Percentiles rank a stretch among this genome's conserved stretches.
Evolutionary conservation across 2,329 filamentous ascomycete genomes (phyloP).

Genomic region (Cercospora brassicicola): DNA sequence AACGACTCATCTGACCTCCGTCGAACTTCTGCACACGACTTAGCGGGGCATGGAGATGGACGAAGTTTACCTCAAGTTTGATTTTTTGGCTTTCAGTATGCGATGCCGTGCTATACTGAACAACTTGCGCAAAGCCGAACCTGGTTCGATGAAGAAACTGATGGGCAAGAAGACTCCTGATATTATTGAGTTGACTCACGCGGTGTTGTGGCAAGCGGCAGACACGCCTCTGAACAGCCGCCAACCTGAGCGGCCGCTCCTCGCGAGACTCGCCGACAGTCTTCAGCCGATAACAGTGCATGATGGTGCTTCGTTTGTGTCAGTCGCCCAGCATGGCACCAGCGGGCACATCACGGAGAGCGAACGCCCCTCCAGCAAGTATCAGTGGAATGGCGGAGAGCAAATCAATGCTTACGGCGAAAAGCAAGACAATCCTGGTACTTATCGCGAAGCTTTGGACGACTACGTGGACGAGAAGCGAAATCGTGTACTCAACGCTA

Average conservation of each 20-base stretch:
- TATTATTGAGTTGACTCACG: background rate
- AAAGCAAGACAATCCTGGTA: background rate
- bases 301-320: background rate
- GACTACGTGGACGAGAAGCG: background rate
- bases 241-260: background rate
- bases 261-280: background rate
- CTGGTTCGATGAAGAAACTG: background rate
- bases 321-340: background rate
- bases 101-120: background rate
- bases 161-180: background rate
- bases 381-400: background rate
- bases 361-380: background rate
- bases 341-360: background rate
- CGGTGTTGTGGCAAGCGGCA: background rate
- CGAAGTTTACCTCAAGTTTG: slow-evolving; percentile 1
- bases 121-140: background rate
- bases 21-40: background rate
- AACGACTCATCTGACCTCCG: background rate
- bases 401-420: background rate
- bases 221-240: background rate
- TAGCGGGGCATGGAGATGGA: background rate
- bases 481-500: background rate
- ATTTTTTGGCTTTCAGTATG: background rate
- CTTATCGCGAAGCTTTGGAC: background rate
- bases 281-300: background rate